Base-by-base conservation (phyloP, 441 rosid genomes). In the Populus hybrid region DNA sequence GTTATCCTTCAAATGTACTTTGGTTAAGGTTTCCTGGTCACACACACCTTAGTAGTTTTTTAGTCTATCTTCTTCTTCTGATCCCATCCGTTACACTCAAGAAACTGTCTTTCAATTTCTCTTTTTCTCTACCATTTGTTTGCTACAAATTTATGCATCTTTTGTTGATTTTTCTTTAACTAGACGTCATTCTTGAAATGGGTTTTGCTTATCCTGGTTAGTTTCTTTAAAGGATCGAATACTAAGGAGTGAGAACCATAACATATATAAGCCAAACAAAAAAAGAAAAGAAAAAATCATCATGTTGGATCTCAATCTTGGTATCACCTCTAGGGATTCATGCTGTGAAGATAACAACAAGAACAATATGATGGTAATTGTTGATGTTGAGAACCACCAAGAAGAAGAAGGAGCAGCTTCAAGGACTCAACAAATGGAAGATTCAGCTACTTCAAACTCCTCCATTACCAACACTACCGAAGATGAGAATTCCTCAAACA, bases 21-120 rank as follows among this genome's bases (percentile, higher is more conserved):
- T 71, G 42, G 18, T 45, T 67, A 38, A 84, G 36, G 53, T 72
- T 78, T 80, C 78, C n/a, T 71, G n/a, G 21, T 74, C 20, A 31
- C 65, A 18, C 72, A 61, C 65, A 24, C 72, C 72, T n/a, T 23
- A 33, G 16, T 6, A 31, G 23, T 63, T 7, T 16, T 9, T 42
- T 42, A 33, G 12, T 73, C 16, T 53, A 16, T 71, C 74, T 68
- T 68, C 68, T 61, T 72, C 69, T 64, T 59, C 26, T 78, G 79
- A 82, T 75, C 67, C 81, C 78, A 80, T 79, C 84, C 78, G 78
- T 68, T 78, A 78, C 75, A 4, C 76, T 31, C 68, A 61, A 76
- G 73, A 76, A 76, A 29, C 56, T 26, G 12, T 56, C 33, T 35
- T 10, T 72, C 56, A 26, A 31, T 68, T 26, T 28, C 8, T 53